Evolutionary conservation across 805 yeast genomes (phyloP).

Genomic region (Komagataella pastoris): DNA sequence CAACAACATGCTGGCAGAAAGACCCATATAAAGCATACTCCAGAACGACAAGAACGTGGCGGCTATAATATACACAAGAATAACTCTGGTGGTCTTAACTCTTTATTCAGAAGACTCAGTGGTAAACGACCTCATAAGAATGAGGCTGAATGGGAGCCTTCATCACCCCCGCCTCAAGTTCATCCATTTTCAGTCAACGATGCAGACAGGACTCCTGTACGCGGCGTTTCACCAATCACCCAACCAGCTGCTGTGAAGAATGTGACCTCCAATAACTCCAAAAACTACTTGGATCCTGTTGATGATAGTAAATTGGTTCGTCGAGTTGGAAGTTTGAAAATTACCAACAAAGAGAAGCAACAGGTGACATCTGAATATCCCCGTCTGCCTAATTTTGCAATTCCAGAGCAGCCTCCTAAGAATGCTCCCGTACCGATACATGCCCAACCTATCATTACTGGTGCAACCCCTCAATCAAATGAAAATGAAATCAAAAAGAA

Average conservation of each 20-base stretch:
- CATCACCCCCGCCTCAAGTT: background rate
- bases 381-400: constrained; percentile 11
- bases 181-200: background rate
- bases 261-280: constrained; percentile 1
- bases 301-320: constrained; percentile 22
- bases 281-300: constrained; percentile 2
- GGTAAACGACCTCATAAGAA: constrained; percentile 12
- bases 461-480: background rate
- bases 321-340: constrained; percentile 48
- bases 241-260: background rate
- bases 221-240: background rate
- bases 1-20: background rate
- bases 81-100: constrained; percentile 7
- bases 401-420: constrained; percentile 10
- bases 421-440: constrained; percentile 4
- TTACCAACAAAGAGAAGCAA: constrained; percentile 42
- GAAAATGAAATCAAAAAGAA: constrained; percentile 18
- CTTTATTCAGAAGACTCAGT: constrained; percentile 20
- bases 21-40: background rate
- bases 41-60: background rate
- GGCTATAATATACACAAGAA: background rate
- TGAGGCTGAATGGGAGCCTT: constrained; percentile 7
- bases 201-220: background rate
- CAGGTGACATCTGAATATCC: constrained; percentile 13
- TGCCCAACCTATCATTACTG: background rate